Conservation (phyloP, 1,284 basidiomycete genomes). For the Ustilago curta region DNA sequence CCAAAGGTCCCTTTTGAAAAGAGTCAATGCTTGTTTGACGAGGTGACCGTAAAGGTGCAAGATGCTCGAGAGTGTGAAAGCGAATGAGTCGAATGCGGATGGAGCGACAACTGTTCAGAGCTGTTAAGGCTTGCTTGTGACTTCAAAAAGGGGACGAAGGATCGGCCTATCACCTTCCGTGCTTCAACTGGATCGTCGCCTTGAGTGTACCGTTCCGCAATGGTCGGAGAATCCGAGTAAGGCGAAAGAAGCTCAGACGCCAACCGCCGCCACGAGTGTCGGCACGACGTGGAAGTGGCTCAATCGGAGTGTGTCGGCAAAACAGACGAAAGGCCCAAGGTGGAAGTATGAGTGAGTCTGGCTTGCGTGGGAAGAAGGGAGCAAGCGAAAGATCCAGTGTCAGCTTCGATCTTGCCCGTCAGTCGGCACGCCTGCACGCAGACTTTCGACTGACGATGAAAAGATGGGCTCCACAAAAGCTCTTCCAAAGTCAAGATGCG, state of each 20-base stretch:
- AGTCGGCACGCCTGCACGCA: background rate
- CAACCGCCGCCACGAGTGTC: background rate
- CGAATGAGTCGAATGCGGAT: background rate
- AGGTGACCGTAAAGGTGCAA: background rate
- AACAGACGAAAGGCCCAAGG: background rate
- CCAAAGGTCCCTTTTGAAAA: background rate
- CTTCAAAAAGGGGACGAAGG: background rate
- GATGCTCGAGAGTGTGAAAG: background rate
- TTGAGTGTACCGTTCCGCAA: background rate
- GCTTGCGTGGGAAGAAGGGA: background rate
- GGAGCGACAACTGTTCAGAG: background rate
- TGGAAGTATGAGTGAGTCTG: background rate
- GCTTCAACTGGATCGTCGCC: background rate
- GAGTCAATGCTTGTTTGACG: background rate
- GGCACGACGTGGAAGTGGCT: background rate
- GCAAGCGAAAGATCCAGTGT: slow-evolving; percentile 8
- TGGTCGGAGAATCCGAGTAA: background rate
- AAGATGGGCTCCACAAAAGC: too few relatives aligned
- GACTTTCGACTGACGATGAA: background rate
- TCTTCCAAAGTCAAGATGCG: too few relatives aligned
- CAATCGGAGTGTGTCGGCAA: background rate
- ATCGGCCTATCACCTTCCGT: too few relatives aligned
- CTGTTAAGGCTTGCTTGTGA: background rate
- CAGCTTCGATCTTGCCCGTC: slow-evolving; percentile 4
- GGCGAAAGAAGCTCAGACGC: background rate